Base-by-base conservation (phyloP, 345 rosid species). In the Dimocarpus longan region DNA sequence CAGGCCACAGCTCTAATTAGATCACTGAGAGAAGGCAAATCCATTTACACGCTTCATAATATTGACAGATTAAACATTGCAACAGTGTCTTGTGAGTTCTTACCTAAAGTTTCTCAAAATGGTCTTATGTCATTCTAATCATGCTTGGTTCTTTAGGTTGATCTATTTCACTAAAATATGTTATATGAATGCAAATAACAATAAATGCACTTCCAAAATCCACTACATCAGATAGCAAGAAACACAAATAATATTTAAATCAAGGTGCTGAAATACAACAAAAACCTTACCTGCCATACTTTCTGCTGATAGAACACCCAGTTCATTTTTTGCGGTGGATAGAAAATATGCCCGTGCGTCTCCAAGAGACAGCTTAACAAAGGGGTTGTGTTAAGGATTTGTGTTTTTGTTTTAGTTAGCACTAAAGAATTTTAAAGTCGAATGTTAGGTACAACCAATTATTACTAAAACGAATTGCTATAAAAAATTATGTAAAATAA, bases 311-410 rank as follows among this genome's bases (percentile, higher is more conserved):
- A 95, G 88, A 50, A 95, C 98, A 22, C 99, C 99, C 22, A 93
- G 90, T 70, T 95, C 97, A 73, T 95, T 93, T 86, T 91, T 86
- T 11, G 96, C 98, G 2, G 99, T 95, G 60, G 99, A 92, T 48
- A 95, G 84, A 83, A 91, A 91, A 86, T 95, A 95, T 63, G 99
- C 96, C 76, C 97, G 93, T 59, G 98, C 90, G 85, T 95, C 99
- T 80, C 99, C 99, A 44, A 93, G 95, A 32, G 99, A 95, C 72
- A 95, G 87, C 99, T 95, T 78, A 43, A 66, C 11, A 66, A 43
- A 81, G 73, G 48, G 63, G 28, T 63, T 19, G 8, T 1, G 79
- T 82, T 79, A 83, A 86, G 83, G 85, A 64, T 15, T 6, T 67
- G 24, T 42, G 13, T 40, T 19, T n/a, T 4, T 18, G 8, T 74